Percentiles rank a stretch among this genome's conserved stretches.
These are phyloP conservation scores for Dryas alaskensis DNA, from an alignment of 306 rosid genomes.

Conservation along the genomic window DNA sequence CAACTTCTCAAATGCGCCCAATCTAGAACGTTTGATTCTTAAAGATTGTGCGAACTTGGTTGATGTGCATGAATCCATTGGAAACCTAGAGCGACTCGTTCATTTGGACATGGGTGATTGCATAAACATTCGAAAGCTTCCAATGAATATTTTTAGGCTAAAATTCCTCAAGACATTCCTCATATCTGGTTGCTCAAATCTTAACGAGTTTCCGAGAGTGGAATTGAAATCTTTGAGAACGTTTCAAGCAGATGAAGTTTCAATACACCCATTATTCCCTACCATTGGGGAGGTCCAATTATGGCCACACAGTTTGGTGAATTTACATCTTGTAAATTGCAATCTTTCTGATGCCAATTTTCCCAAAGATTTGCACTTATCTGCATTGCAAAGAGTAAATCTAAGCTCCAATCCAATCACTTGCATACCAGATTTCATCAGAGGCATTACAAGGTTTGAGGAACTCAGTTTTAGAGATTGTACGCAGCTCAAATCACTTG, in stretches of 20 bases:
- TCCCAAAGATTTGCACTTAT: neutral
- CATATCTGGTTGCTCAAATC: constrained; percentile 9
- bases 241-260: neutral
- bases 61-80: constrained; percentile 14
- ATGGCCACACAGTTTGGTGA: neutral
- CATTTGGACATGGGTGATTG: constrained; percentile 8
- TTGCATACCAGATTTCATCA: neutral
- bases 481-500: neutral
- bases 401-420: neutral
- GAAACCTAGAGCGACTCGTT: neutral
- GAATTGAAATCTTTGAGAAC: neutral
- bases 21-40: constrained; percentile 12
- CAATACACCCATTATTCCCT: neutral
- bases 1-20: constrained; percentile 1
- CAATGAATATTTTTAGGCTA: neutral
- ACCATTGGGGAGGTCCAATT: neutral
- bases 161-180: neutral
- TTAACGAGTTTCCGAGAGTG: neutral
- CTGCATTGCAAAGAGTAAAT: neutral
- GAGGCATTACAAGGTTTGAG: neutral
- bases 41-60: neutral
- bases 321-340: neutral
- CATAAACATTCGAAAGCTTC: neutral
- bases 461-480: rapidly evolving
- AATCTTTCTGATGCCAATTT: neutral